Conservation (phyloP, 345 rosid genomes). For the Melaleuca alternifolia region DNA sequence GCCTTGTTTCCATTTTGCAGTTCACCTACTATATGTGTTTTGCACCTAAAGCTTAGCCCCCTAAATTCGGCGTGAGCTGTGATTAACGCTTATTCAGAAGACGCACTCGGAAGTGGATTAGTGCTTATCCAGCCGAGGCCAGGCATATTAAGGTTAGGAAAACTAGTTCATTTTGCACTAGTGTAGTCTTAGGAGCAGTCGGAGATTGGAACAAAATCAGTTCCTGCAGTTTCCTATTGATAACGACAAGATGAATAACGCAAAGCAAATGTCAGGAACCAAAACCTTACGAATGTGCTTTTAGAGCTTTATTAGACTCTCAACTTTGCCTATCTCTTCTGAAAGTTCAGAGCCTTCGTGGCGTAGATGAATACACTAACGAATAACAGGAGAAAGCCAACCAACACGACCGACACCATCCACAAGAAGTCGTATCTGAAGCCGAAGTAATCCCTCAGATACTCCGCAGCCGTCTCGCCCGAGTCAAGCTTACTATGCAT, state of each 20-base stretch:
- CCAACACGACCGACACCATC: conserved; percentile 15
- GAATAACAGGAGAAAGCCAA: conserved; percentile 20
- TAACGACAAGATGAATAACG: not conserved
- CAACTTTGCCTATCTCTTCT: conserved; percentile 15
- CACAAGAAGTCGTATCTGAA: conserved; percentile 26
- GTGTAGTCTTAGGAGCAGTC: not conserved
- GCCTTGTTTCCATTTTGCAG: not conserved
- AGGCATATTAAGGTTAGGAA: not conserved
- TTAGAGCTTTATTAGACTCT: not conserved
- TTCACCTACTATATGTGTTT: not conserved
- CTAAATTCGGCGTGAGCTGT: not conserved
- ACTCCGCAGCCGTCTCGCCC: conserved; percentile 32
- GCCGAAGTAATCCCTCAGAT: conserved; percentile 26
- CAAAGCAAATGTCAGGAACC: not conserved
- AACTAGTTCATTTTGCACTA: not conserved
- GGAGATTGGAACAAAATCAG: not conserved
- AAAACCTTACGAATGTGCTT: not conserved
- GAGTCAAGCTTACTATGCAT: conserved; percentile 18
- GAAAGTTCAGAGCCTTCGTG: conserved; percentile 29
- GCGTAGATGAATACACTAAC: conserved; percentile 14
- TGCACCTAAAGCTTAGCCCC: not conserved
- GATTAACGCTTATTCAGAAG: too few relatives aligned
- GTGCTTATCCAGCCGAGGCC: too few relatives aligned
- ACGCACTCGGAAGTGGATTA: too few relatives aligned
- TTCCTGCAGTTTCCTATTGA: not conserved